Conservation (phyloP, 306 rosid genomes). For the Myrica gale region DNA sequence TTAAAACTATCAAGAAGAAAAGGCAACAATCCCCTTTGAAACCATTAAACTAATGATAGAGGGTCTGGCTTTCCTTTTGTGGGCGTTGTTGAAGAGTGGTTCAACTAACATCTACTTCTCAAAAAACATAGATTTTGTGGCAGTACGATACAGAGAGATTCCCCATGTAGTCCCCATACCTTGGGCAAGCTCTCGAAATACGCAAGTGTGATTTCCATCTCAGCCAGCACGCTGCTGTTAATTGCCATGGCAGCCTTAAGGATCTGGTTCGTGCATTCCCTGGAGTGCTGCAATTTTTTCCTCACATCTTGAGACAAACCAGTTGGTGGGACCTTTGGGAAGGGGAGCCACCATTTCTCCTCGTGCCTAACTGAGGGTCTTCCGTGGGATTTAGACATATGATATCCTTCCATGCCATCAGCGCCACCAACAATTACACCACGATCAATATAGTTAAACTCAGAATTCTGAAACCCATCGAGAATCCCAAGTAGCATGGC, state of each 20-base stretch:
- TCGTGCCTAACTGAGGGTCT: slow-evolving; percentile 32
- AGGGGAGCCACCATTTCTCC: slow-evolving; percentile 50
- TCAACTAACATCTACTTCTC: background rate
- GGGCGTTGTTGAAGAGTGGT: background rate
- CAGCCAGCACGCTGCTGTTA: slow-evolving; percentile 37
- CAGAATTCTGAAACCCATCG: slow-evolving; percentile 36
- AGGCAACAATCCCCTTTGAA: background rate
- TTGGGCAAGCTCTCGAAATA: slow-evolving; percentile 44
- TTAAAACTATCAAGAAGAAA: background rate
- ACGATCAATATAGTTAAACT: slow-evolving; percentile 43
- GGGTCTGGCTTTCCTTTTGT: background rate
- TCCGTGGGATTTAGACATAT: slow-evolving; percentile 20
- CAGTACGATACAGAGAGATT: background rate
- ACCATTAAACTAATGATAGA: slow-evolving; percentile 2
- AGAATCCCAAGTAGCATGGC: slow-evolving; percentile 47
- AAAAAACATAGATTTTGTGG: background rate
- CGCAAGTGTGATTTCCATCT: slow-evolving; percentile 43
- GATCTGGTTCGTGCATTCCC: slow-evolving; percentile 48
- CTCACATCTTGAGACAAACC: slow-evolving; percentile 41
- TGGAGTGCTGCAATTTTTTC: slow-evolving; percentile 41
- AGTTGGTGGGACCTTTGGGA: slow-evolving; percentile 41
- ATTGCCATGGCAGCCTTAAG: slow-evolving; percentile 57
- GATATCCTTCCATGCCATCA: slow-evolving; percentile 19
- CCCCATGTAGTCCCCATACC: slow-evolving; percentile 25
- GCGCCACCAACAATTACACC: slow-evolving; percentile 34